Evolutionary conservation across 768 basidiomycete genomes (phyloP).

Genomic region (Trametes cinnabarina): DNA sequence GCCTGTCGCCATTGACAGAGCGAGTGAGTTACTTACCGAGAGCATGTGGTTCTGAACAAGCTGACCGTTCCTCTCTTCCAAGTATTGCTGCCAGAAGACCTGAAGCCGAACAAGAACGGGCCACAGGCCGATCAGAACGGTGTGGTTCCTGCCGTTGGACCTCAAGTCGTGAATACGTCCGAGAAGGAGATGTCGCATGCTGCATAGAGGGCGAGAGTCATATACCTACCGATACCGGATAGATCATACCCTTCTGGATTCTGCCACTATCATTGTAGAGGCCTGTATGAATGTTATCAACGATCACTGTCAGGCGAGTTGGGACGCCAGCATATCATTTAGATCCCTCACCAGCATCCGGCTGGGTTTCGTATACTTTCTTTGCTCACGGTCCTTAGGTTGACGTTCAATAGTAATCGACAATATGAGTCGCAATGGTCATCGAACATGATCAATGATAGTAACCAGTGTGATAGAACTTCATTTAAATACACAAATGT

Average conservation of each 20-base stretch:
- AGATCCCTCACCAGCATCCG: no score
- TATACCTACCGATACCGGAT: not conserved
- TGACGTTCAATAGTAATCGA: no score
- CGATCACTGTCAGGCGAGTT: no score
- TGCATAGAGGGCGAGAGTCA: not conserved
- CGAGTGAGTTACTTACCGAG: conserved; percentile 38
- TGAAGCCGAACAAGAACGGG: conserved; percentile 5
- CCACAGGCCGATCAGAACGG: not conserved
- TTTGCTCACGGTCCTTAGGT: no score
- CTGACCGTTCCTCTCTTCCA: not conserved
- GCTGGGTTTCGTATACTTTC: no score
- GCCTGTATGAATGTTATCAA: no score
- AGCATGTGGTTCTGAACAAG: not conserved
- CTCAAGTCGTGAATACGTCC: not conserved
- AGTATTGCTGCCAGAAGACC: conserved; percentile 23
- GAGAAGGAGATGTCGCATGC: not conserved
- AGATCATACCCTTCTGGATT: not conserved
- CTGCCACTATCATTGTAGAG: no score
- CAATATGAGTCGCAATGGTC: no score
- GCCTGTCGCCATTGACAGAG: conserved; percentile 66
- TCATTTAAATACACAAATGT: no score
- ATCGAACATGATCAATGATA: no score
- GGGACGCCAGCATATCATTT: no score
- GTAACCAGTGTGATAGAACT: no score
- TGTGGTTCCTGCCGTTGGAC: not conserved